Percentiles rank a stretch among this genome's conserved stretches.
These are phyloP conservation scores for Artemisia tridentata DNA, from an alignment of 129 eudicot species.

Conservation along the genomic window DNA sequence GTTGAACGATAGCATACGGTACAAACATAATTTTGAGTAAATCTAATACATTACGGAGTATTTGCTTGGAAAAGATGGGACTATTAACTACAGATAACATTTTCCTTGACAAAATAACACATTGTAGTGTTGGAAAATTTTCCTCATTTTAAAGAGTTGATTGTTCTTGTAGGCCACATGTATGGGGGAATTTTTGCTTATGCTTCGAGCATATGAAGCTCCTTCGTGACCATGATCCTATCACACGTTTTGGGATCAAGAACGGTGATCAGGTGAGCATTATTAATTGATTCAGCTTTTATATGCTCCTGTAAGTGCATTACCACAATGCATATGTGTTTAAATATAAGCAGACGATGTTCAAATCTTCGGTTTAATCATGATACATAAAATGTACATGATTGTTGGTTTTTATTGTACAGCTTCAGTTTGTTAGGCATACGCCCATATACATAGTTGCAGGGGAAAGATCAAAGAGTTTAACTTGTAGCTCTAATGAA, in stretches of 20 bases:
- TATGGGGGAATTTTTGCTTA: slow-evolving; percentile 77
- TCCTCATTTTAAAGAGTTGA: background rate
- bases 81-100: too few relatives aligned
- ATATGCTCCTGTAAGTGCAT: background rate
- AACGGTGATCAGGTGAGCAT: slow-evolving; percentile 73
- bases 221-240: slow-evolving; percentile 41
- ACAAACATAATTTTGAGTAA: too few relatives aligned
- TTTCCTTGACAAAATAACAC: background rate
- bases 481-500: background rate
- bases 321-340: background rate
- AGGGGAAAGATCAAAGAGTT: slow-evolving; percentile 23
- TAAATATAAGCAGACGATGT: background rate
- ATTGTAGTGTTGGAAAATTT: background rate
- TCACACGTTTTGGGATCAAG: slow-evolving; percentile 51
- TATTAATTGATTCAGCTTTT: background rate
- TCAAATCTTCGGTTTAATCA: background rate
- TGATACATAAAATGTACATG: background rate
- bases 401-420: too few relatives aligned
- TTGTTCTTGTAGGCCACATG: slow-evolving; percentile 54
- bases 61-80: too few relatives aligned
- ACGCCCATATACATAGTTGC: slow-evolving; percentile 23
- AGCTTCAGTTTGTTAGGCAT: slow-evolving; percentile 37
- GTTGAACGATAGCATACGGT: too few relatives aligned
- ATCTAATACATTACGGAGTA: background rate
- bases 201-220: slow-evolving; percentile 62